Base-by-base conservation (phyloP, 768 basidiomycete species). In the Serendipita indica region DNA sequence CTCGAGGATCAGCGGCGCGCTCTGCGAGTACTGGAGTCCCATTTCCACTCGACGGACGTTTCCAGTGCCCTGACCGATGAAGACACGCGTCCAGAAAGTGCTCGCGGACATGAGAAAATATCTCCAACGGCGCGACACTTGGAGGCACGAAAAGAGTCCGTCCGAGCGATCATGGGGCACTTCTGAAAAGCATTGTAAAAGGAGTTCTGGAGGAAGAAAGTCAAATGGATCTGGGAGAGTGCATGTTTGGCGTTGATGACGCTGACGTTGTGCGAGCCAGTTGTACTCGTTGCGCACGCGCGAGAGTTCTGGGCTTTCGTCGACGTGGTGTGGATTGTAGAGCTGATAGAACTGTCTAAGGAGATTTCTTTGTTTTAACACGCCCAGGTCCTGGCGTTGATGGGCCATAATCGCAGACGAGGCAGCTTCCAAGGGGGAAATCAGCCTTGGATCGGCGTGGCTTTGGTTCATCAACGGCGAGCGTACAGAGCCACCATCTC, bases 91-190 rank as follows among this genome's bases (percentile, higher is more conserved):
- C 49, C 49, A 54, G n/a, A 54, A 33, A 28, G 22, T 54, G 32
- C 49, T 54, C 32, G 49, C 49, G 4, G 49, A 54, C 32, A 28
- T 33, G 49, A 54, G 25, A 28, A 54, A 54, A 30, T 20, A 54
- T 28, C 49, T 18, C 49, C 49, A 54, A 18, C 30, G 20, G n/a
- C 49, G 22, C 22, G 22, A 22, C 32, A 54, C 49, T 28, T 28
- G 22, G 22, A 54, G 32, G 4, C 22, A 30, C 10, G 49, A 16
- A 28, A 28, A 27, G 30, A 54, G 49, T 12, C 25, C 22, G 32
- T 54, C 49, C 7, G 49, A 54, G 32, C 49, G 49, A 30, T 54
- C 49, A 10, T 33, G 22, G 3, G 49, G 49, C 7, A 54, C 25
- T 10, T 27, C 49, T 33, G 32, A 28, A 30, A 54, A 54, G 49